Conservation (phyloP, 2,329 filamentous ascomycete species). For the Alternaria longipes region DNA sequence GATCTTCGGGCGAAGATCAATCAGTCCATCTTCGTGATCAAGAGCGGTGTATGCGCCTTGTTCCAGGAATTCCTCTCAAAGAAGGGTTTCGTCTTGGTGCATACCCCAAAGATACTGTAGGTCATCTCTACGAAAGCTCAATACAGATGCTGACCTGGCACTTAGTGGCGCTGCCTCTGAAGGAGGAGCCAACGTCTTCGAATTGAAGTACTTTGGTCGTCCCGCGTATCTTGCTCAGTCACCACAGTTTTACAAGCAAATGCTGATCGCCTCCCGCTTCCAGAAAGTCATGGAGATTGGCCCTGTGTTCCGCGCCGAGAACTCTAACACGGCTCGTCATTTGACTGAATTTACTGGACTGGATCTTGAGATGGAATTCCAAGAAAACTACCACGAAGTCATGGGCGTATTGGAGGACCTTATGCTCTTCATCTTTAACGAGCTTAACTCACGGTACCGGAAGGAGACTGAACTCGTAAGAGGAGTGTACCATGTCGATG, state of each 20-base stretch:
- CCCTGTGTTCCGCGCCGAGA: constrained; percentile 85
- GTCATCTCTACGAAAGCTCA: background rate
- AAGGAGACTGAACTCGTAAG: constrained; percentile 78
- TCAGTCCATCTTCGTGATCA: constrained; percentile 82
- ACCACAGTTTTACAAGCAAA: constrained; percentile 88
- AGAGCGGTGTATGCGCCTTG: constrained; percentile 71
- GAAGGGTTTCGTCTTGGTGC: constrained; percentile 81
- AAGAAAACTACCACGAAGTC: constrained; percentile 80
- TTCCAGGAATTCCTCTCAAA: constrained; percentile 82
- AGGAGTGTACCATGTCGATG: constrained; percentile 76
- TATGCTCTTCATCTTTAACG: constrained; percentile 80
- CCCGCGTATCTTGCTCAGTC: constrained; percentile 82
- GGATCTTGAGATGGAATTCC: constrained; percentile 90
- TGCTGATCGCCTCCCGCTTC: constrained; percentile 80
- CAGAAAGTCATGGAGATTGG: constrained; percentile 81
- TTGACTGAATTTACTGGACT: constrained; percentile 91
- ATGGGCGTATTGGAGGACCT: constrained; percentile 75
- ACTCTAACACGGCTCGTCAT: constrained; percentile 83
- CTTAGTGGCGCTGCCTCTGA: constrained; percentile 79
- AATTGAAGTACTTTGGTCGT: constrained; percentile 87
- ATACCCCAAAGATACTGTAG: constrained; percentile 74
- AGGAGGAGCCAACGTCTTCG: constrained; percentile 91
- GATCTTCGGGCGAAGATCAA: constrained; percentile 92
- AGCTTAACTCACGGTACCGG: constrained; percentile 71
- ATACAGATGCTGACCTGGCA: background rate